Percentiles rank a stretch among this genome's conserved stretches.
Conservation (phyloP, 345 rosid species). For the Erodium maritimum region DNA sequence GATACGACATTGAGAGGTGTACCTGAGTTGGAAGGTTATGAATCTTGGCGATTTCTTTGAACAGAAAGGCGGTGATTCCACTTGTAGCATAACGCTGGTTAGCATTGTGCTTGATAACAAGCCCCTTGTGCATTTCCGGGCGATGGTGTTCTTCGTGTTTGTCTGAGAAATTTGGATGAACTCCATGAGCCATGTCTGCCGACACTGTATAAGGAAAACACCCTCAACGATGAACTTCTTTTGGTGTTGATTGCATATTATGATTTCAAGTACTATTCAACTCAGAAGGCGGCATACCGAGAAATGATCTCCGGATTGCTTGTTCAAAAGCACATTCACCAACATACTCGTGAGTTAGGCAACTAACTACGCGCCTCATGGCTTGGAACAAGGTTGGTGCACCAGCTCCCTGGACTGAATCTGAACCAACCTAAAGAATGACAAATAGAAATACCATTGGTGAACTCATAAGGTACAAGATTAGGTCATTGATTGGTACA, state of each 20-base stretch:
- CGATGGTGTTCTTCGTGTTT: slow-evolving; percentile 90
- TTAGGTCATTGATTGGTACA: background rate
- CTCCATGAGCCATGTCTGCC: slow-evolving; percentile 98
- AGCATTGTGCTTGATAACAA: slow-evolving; percentile 91
- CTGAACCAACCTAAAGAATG: slow-evolving; percentile 73
- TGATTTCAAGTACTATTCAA: too few species aligned
- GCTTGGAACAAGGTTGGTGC: slow-evolving; percentile 96
- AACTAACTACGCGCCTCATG: slow-evolving; percentile 67
- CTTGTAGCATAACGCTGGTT: slow-evolving; percentile 93
- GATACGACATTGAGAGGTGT: background rate
- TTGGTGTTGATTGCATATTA: too few species aligned
- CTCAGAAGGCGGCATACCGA: slow-evolving; percentile 40
- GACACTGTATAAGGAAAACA: slow-evolving; percentile 40
- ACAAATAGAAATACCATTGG: slow-evolving; percentile 3
- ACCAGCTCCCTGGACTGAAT: slow-evolving; percentile 87
- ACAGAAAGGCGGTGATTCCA: slow-evolving; percentile 81
- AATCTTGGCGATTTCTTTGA: slow-evolving; percentile 74
- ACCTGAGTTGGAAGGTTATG: slow-evolving; percentile 89
- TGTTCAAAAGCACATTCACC: slow-evolving; percentile 56
- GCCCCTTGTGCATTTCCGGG: slow-evolving; percentile 81
- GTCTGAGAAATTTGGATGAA: slow-evolving; percentile 76
- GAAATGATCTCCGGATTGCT: slow-evolving; percentile 73
- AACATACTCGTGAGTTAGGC: slow-evolving; percentile 39
- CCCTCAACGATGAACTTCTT: background rate
- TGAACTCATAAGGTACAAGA: background rate